phyloP scores from a whole-genome alignment of 306 rosid species.

The Casuarina equisetifolia region DNA sequence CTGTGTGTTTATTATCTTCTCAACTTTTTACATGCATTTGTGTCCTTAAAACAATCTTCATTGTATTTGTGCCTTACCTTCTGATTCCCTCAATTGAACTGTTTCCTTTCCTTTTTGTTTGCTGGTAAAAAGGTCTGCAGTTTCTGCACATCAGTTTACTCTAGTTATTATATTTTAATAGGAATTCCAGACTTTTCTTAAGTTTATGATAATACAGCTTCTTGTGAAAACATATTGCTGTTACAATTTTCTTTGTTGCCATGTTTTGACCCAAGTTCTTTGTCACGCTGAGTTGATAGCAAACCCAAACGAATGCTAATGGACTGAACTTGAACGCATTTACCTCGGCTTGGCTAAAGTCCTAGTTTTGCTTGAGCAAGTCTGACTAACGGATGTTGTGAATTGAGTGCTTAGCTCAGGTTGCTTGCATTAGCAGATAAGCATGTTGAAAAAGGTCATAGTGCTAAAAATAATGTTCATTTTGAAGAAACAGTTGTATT shows the following conservation, averaged over 20 bases:
- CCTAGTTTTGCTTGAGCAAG: slow-evolving; percentile 20
- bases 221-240: slow-evolving; percentile 6
- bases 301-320: background rate
- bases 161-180: background rate
- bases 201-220: background rate
- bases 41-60: background rate
- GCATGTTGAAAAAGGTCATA: slow-evolving; percentile 10
- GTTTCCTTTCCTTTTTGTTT: background rate
- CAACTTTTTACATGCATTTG: background rate
- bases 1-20: background rate
- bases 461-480: slow-evolving; percentile 16
- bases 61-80: background rate
- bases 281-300: slow-evolving; percentile 4
- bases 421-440: slow-evolving; percentile 18
- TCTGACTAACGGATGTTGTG: slow-evolving; percentile 18
- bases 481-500: background rate
- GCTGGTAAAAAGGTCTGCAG: background rate
- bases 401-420: slow-evolving; percentile 13
- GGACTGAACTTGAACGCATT: slow-evolving; percentile 8
- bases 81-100: background rate
- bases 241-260: slow-evolving; percentile 13
- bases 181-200: background rate
- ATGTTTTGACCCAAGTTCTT: slow-evolving; percentile 1
- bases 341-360: slow-evolving; percentile 7
- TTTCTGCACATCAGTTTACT: background rate